Evolutionary conservation across 177 flowering plant genomes (phyloP).

Genomic region (Vitis hybrid): DNA sequence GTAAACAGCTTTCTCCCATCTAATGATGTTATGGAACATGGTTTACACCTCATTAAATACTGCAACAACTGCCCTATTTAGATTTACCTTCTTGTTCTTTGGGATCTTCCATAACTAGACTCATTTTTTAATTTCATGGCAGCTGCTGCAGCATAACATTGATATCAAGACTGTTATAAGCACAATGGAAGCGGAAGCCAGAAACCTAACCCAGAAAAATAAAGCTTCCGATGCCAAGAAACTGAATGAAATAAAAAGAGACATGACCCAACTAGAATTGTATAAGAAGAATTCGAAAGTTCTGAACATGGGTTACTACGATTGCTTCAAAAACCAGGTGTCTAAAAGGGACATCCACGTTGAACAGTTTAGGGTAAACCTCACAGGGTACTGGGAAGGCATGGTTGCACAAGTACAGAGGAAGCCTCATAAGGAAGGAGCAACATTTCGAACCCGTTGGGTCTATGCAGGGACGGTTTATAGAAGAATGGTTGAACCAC

Average conservation of each 20-base stretch:
- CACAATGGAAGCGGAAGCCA: constrained; percentile 11
- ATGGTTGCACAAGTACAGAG: constrained; percentile 33
- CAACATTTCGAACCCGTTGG: constrained; percentile 22
- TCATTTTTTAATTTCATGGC: not conserved
- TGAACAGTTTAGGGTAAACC: constrained; percentile 13
- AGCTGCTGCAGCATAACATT: constrained; percentile 4
- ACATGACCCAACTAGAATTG: constrained; percentile 49
- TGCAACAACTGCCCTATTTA: too few species aligned
- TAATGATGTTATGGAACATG: not conserved
- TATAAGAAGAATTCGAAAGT: constrained; percentile 38
- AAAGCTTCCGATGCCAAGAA: constrained; percentile 20
- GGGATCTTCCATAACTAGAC: too few species aligned
- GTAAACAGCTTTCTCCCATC: constrained; percentile 12
- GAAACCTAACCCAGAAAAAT: constrained; percentile 1
- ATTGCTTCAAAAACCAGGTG: constrained; percentile 24
- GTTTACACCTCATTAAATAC: too few species aligned
- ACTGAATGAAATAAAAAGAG: constrained; percentile 30
- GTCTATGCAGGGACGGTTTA: constrained; percentile 40
- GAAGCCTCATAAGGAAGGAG: constrained; percentile 35
- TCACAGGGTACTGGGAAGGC: constrained; percentile 40
- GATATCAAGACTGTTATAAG: constrained; percentile 5
- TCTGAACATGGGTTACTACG: constrained; percentile 41
- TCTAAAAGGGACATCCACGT: constrained; percentile 13
- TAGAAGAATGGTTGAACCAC: constrained; percentile 59
- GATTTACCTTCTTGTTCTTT: too few species aligned